Conservation (phyloP, 2,329 filamentous ascomycete genomes). For the Myriosclerotinia duriaeana region DNA sequence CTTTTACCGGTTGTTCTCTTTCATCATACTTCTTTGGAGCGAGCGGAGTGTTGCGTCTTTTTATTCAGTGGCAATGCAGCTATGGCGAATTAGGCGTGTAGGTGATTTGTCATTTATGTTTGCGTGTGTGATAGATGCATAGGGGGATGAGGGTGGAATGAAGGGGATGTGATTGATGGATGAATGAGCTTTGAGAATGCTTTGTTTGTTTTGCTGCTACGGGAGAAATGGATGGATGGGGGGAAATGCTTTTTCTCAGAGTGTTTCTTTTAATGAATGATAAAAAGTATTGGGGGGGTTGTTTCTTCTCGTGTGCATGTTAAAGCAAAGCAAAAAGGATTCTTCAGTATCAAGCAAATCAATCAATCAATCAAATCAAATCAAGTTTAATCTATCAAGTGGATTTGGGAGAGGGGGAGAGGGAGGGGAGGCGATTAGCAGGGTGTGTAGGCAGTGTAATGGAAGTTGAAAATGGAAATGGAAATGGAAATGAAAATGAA, state of each 20-base stretch:
- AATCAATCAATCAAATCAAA: slow-evolving; percentile 11
- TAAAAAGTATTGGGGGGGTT: slow-evolving; percentile 25
- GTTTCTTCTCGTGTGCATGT: not conserved
- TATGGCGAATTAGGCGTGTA: slow-evolving; percentile 38
- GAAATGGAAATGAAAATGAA: not conserved
- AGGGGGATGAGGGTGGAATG: not conserved
- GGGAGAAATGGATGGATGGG: slow-evolving; percentile 8
- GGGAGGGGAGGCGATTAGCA: not conserved
- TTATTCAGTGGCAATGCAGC: slow-evolving; percentile 26
- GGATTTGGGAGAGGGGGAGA: not conserved
- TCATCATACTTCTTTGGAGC: slow-evolving; percentile 24
- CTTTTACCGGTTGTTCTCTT: slow-evolving; percentile 31
- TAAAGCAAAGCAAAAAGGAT: slow-evolving; percentile 8
- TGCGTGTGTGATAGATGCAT: slow-evolving; percentile 17
- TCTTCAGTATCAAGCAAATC: not conserved
- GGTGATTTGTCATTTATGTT: slow-evolving; percentile 13
- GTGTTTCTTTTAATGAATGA: slow-evolving; percentile 36
- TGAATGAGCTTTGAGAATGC: not conserved
- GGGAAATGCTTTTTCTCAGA: slow-evolving; percentile 23
- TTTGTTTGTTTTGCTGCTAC: slow-evolving; percentile 5
- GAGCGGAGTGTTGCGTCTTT: slow-evolving; percentile 15
- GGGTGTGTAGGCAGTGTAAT: not conserved
- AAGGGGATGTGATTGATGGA: not conserved
- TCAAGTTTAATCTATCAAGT: not conserved
- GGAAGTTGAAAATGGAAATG: not conserved